These are phyloP conservation scores for Solanum sejunctum DNA, from an alignment of 257 asterid species.

Conservation along the genomic window DNA sequence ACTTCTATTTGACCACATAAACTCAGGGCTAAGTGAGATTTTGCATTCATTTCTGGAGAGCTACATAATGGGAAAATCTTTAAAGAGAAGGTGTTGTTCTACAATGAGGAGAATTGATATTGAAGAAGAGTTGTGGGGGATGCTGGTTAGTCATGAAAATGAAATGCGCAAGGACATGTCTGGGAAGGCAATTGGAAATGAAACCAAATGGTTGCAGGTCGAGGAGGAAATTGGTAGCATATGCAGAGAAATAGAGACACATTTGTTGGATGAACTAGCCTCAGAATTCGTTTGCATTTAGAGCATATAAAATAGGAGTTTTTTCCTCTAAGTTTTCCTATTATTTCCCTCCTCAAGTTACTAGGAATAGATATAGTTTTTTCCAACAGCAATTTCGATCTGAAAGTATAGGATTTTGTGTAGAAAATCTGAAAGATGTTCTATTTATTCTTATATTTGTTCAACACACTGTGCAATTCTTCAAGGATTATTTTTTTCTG, in stretches of 20 bases:
- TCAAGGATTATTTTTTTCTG: background rate
- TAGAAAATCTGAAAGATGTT: background rate
- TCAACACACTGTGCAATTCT: background rate
- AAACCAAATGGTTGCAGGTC: slow-evolving; percentile 32
- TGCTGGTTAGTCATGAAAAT: slow-evolving; percentile 34
- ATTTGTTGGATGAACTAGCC: slow-evolving; percentile 46
- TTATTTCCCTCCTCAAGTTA: background rate
- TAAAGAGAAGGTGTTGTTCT: slow-evolving; percentile 6
- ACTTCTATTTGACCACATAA: slow-evolving; percentile 58
- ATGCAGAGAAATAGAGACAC: slow-evolving; percentile 44
- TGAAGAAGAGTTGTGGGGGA: slow-evolving; percentile 60
- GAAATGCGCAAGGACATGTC: slow-evolving; percentile 16
- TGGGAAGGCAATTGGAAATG: slow-evolving; percentile 24
- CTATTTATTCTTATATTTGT: background rate
- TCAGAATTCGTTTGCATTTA: slow-evolving; percentile 26
- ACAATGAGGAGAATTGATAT: slow-evolving; percentile 38
- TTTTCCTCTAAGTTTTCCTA: background rate
- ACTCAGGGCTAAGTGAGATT: slow-evolving; percentile 32
- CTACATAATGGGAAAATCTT: background rate
- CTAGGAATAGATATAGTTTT: background rate
- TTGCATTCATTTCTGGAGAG: slow-evolving; percentile 6
- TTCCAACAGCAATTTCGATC: background rate
- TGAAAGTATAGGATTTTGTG: background rate
- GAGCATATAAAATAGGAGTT: background rate
- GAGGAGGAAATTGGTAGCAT: slow-evolving; percentile 42